Percentiles rank a stretch among this genome's conserved stretches.
Evolutionary conservation across 768 basidiomycete genomes (phyloP).

Genomic region (Mycena sanguinolenta): DNA sequence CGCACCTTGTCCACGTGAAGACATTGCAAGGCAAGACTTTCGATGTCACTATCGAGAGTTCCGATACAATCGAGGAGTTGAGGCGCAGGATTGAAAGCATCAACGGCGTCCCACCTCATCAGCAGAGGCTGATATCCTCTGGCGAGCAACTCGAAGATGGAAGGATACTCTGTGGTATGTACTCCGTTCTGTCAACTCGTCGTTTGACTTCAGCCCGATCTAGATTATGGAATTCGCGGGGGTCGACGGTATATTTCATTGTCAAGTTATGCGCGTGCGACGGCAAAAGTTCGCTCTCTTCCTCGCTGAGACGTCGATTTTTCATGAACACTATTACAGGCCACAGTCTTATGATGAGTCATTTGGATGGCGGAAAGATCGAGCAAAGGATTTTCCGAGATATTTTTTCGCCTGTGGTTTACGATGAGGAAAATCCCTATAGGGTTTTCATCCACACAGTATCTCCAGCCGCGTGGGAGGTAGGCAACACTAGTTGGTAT

Average conservation of each 20-base stretch:
- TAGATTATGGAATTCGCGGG: constrained; percentile 1
- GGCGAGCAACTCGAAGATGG: not conserved
- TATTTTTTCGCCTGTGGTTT: not conserved
- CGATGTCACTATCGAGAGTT: not conserved
- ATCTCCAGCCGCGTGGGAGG: not conserved
- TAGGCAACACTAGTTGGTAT: not conserved
- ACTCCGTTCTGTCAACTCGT: not conserved
- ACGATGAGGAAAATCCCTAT: not conserved
- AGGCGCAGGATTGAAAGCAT: not conserved
- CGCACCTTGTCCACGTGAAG: not conserved
- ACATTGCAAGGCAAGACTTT: not conserved
- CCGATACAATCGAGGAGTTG: not conserved
- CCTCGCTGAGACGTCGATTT: not conserved
- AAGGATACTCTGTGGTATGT: not conserved
- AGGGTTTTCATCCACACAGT: constrained; percentile 4
- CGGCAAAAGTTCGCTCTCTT: not conserved
- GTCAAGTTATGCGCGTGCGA: not conserved
- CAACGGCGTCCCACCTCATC: not conserved
- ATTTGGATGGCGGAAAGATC: constrained; percentile 14
- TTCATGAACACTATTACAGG: not conserved
- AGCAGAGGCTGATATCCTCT: not conserved
- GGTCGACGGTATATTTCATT: not conserved
- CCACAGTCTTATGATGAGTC: too few relatives aligned
- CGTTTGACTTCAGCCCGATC: not conserved
- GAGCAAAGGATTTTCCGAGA: constrained; percentile 9